Percentiles rank a stretch among this genome's conserved stretches.
Conservation (phyloP, 371 early-diverging fungal genomes). For the Circinella minor region DNA sequence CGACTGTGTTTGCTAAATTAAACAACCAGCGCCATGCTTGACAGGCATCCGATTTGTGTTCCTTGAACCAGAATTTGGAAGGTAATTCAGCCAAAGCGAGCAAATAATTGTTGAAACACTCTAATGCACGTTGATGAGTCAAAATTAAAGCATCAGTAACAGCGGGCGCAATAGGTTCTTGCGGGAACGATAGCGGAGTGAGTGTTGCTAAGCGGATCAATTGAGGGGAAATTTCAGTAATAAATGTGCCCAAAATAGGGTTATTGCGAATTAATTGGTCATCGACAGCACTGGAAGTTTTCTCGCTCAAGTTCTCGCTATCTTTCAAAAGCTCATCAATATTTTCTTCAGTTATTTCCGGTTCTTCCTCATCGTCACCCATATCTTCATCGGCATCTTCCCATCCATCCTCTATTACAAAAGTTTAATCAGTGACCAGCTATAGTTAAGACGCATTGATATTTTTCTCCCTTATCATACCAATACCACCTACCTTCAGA, state of each 20-base stretch:
- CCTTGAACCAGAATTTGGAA: constrained; percentile 69
- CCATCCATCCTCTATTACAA: constrained; percentile 47
- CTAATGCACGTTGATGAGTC: constrained; percentile 73
- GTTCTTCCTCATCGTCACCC: constrained; percentile 54
- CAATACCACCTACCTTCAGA: constrained; percentile 33
- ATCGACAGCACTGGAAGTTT: constrained; percentile 27
- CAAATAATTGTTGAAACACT: constrained; percentile 79
- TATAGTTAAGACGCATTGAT: too few relatives aligned
- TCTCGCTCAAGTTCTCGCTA: constrained; percentile 24
- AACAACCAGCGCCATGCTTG: constrained; percentile 71
- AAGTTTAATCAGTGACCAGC: too few relatives aligned
- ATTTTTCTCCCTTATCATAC: background rate
- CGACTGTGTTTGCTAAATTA: constrained; percentile 49
- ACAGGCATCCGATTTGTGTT: constrained; percentile 55
- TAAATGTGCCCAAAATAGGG: constrained; percentile 54
- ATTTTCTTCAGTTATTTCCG: constrained; percentile 50
- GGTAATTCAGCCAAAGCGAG: constrained; percentile 72
- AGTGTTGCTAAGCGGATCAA: constrained; percentile 59
- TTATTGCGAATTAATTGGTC: constrained; percentile 33
- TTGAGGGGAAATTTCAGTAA: constrained; percentile 52
- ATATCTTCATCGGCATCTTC: constrained; percentile 60
- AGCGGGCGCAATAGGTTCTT: constrained; percentile 40
- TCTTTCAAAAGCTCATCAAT: constrained; percentile 51
- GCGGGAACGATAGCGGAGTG: constrained; percentile 57
- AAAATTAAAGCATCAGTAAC: constrained; percentile 55